phyloP scores from a whole-genome alignment of 2,329 filamentous ascomycete species.

The Fusarium sp. region DNA sequence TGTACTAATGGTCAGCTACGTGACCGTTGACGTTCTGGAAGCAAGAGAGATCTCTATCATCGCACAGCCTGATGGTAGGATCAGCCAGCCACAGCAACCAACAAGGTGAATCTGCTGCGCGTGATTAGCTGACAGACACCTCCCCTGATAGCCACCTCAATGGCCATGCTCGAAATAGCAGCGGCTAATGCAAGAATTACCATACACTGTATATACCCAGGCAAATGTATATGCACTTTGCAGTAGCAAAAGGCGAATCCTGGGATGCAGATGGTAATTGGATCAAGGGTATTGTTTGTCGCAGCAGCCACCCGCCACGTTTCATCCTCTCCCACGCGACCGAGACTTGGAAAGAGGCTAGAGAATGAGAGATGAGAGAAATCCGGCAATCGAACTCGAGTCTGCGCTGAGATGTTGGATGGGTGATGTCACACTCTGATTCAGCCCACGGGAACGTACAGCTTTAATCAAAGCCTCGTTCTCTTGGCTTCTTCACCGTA shows the following conservation, averaged over 20 bases:
- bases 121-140: not conserved
- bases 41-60: not conserved
- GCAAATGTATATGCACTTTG: not conserved
- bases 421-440: slow-evolving; percentile 9
- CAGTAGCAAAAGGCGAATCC: not conserved
- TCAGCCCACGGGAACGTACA: slow-evolving; percentile 23
- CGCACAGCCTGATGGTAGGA: not conserved
- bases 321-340: slow-evolving; percentile 4
- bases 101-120: not conserved
- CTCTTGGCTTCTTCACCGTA: slow-evolving; percentile 4
- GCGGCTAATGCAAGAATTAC: not conserved
- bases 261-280: slow-evolving; percentile 1
- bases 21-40: not conserved
- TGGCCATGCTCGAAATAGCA: not conserved
- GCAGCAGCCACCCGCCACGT: slow-evolving; percentile 26
- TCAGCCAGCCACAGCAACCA: not conserved
- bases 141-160: not conserved
- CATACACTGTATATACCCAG: not conserved
- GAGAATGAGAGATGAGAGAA: not conserved
- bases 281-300: slow-evolving; percentile 13
- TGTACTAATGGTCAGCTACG: not conserved
- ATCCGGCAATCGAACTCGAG: slow-evolving; percentile 17
- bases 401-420: slow-evolving; percentile 16
- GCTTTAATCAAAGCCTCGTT: slow-evolving; percentile 1
- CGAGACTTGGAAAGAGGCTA: not conserved